phyloP scores from a whole-genome alignment of 306 rosid genomes.

The Abrus pulchellus region DNA sequence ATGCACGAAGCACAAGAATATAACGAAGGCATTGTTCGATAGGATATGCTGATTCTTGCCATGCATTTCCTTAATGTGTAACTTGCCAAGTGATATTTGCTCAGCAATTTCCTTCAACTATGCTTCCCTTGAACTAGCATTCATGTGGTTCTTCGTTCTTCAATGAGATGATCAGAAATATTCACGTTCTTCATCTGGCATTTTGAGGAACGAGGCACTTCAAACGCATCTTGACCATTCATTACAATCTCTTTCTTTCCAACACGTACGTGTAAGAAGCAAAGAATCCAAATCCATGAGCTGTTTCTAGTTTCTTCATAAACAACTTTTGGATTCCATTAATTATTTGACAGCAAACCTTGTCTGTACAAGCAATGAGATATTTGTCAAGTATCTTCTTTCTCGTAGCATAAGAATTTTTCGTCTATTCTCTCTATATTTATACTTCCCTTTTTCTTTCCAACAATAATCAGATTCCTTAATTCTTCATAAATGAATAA shows the following conservation, averaged over 20 bases:
- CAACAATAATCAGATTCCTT: conserved; percentile 27
- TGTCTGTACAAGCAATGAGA: neutral
- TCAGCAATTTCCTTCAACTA: too few relatives aligned
- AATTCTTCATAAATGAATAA: neutral
- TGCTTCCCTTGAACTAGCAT: too few relatives aligned
- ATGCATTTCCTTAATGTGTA: too few relatives aligned
- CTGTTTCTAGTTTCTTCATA: conserved; percentile 45
- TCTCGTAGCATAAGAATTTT: neutral
- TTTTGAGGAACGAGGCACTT: neutral
- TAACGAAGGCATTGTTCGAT: too few relatives aligned
- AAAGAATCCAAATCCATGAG: conserved; percentile 36
- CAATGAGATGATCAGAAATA: too few relatives aligned
- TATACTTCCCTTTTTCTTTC: neutral
- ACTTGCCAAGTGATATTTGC: too few relatives aligned
- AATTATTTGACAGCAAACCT: neutral
- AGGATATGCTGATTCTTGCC: neutral
- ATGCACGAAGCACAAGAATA: too few relatives aligned
- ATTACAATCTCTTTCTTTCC: neutral
- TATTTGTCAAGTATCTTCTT: conserved; percentile 31
- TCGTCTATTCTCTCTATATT: conserved; percentile 24
- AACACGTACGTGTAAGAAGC: neutral
- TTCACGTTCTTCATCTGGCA: neutral
- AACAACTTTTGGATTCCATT: conserved; percentile 38
- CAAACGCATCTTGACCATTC: neutral
- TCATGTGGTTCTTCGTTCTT: too few relatives aligned